A percentile compares a stretch with the other conserved stretches of the same genome.
These are phyloP conservation scores for Amanita thiersii DNA, from an alignment of 768 basidiomycete genomes.

Conservation along the genomic window DNA sequence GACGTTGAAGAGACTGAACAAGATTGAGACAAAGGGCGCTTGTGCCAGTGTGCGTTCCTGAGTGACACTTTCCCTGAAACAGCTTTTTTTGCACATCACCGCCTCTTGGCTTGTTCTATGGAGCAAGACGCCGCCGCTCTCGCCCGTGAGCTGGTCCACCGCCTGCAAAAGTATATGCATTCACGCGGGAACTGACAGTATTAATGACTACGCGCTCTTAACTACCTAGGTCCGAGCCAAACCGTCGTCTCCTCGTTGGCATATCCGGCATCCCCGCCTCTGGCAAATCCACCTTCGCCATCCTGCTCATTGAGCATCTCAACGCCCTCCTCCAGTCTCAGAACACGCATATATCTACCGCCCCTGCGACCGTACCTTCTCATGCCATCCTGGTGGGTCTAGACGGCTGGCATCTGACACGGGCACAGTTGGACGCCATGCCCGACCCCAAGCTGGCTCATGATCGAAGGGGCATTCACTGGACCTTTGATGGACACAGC, in stretches of 20 bases:
- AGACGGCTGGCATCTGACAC: slow-evolving; percentile 90
- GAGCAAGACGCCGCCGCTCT: slow-evolving; percentile 30
- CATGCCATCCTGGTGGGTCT: slow-evolving; percentile 65
- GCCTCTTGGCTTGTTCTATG: slow-evolving; percentile 22
- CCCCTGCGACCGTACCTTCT: slow-evolving; percentile 8
- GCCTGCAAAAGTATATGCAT: slow-evolving; percentile 24
- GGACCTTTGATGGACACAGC: slow-evolving; percentile 79
- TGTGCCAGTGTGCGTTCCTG: neutral
- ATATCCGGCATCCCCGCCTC: slow-evolving; percentile 78
- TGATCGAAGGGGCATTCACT: slow-evolving; percentile 77
- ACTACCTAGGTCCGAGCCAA: slow-evolving; percentile 22
- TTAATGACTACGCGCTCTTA: slow-evolving; percentile 3
- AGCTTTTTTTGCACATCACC: neutral
- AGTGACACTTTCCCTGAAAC: neutral
- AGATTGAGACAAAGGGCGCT: neutral
- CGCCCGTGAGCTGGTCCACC: slow-evolving; percentile 27
- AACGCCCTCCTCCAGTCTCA: slow-evolving; percentile 34
- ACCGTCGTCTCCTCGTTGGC: slow-evolving; percentile 57
- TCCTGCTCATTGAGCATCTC: slow-evolving; percentile 41
- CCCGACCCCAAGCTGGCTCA: slow-evolving; percentile 73
- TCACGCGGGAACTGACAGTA: slow-evolving; percentile 12
- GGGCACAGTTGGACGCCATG: slow-evolving; percentile 68
- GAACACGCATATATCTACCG: slow-evolving; percentile 2
- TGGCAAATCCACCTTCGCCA: slow-evolving; percentile 77
- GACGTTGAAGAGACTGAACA: neutral